Percentiles rank a stretch among this genome's conserved stretches.
Evolutionary conservation across 768 basidiomycete species (phyloP).

Genomic region (Collybia sordida): DNA sequence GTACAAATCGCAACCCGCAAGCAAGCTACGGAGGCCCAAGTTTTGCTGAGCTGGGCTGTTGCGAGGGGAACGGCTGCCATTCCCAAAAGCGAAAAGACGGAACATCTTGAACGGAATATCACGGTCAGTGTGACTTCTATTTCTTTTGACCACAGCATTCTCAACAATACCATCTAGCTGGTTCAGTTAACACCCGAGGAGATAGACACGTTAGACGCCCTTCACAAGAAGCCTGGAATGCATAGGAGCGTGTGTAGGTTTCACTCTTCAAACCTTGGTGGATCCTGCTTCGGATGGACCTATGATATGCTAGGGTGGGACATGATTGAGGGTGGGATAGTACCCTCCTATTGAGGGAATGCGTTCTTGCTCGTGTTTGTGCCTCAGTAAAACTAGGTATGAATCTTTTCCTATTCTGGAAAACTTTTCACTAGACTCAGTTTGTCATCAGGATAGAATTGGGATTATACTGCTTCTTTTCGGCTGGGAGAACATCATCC

Average conservation of each 20-base stretch:
- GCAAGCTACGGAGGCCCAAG: conserved; percentile 37
- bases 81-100: conserved; percentile 47
- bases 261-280: conserved; percentile 25
- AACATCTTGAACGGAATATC: conserved; percentile 44
- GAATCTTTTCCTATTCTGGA: no score
- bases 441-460: no score
- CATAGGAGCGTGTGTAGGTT: conserved; percentile 34
- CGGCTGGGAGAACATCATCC: no score
- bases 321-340: conserved; percentile 26
- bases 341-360: not conserved
- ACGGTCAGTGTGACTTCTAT: conserved; percentile 18
- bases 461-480: no score
- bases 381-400: no score
- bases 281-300: conserved; percentile 35
- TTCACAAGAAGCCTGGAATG: conserved; percentile 39
- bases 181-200: conserved; percentile 32
- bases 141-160: conserved; percentile 12
- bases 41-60: conserved; percentile 58
- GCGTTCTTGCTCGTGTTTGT: no score
- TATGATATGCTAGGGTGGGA: conserved; percentile 37
- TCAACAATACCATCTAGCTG: conserved; percentile 24
- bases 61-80: conserved; percentile 53
- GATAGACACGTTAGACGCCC: conserved; percentile 30
- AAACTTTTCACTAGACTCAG: no score
- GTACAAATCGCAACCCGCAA: conserved; percentile 25